These are phyloP conservation scores for Phaeosphaeriaceae sp. DNA, from an alignment of 2,329 filamentous ascomycete genomes.

Conservation along the genomic window DNA sequence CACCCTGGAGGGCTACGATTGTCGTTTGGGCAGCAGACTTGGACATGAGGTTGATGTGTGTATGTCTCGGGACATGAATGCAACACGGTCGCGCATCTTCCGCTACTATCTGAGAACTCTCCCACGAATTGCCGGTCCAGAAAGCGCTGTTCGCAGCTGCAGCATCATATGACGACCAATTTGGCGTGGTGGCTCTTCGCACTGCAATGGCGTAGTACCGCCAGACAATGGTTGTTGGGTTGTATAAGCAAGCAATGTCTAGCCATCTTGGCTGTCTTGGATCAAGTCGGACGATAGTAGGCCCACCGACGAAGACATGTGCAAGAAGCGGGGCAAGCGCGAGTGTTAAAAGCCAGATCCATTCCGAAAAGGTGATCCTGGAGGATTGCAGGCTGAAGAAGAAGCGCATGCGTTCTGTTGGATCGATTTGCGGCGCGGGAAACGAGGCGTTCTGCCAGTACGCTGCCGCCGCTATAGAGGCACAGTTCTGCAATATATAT, in stretches of 20 bases:
- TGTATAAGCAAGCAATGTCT: not conserved
- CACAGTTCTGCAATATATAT: not conserved
- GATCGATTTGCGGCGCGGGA: not conserved
- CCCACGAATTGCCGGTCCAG: not conserved
- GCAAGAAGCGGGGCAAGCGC: not conserved
- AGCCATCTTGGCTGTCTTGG: not conserved
- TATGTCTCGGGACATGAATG: not conserved
- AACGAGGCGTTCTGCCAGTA: not conserved
- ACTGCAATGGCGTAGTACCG: not conserved
- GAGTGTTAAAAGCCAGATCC: slow-evolving; percentile 1
- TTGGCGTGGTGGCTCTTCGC: not conserved
- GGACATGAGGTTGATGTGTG: not conserved
- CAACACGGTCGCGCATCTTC: slow-evolving; percentile 5
- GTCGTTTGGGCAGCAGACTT: not conserved
- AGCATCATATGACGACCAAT: not conserved
- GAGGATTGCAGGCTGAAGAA: not conserved
- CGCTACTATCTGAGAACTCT: slow-evolving; percentile 3
- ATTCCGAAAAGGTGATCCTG: slow-evolving; percentile 1
- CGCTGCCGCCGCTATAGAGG: not conserved
- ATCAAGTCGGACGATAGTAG: not conserved
- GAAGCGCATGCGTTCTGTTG: not conserved
- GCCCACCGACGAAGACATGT: not conserved
- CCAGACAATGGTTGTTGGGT: not conserved
- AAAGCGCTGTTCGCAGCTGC: not conserved
- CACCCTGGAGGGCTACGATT: not conserved